These are phyloP conservation scores for Arctium minus DNA, from an alignment of 129 eudicot species.

Conservation along the genomic window DNA sequence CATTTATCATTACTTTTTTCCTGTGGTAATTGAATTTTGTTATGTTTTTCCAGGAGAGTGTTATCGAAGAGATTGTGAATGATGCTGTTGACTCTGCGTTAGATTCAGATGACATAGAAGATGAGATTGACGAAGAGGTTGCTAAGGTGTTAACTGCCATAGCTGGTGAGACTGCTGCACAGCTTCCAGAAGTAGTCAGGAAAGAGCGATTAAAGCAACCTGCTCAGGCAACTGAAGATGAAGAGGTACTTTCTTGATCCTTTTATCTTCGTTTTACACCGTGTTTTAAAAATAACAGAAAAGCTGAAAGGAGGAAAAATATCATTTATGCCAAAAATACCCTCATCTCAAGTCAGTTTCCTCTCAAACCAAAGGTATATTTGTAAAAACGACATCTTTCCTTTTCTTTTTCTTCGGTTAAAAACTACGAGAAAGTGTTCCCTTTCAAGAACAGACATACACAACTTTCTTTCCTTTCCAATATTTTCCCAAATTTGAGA, in stretches of 20 bases:
- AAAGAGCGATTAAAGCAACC: slow-evolving; percentile 70
- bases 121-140: too few relatives aligned
- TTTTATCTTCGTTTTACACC: not conserved
- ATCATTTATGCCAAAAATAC: too few relatives aligned
- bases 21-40: not conserved
- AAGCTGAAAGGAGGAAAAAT: not conserved
- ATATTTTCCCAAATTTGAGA: not conserved
- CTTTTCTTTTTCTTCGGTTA: not conserved
- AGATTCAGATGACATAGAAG: too few relatives aligned
- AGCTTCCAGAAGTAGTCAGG: slow-evolving; percentile 83
- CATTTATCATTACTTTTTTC: not conserved
- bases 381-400: not conserved
- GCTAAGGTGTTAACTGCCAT: too few relatives aligned
- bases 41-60: too few relatives aligned
- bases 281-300: not conserved
- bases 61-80: too few relatives aligned
- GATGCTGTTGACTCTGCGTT: too few relatives aligned
- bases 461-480: too few relatives aligned
- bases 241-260: slow-evolving; percentile 28
- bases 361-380: not conserved
- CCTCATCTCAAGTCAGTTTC: not conserved
- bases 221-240: slow-evolving; percentile 45
- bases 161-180: slow-evolving; percentile 82
- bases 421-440: too few relatives aligned
- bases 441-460: too few relatives aligned